These are phyloP conservation scores for Colletotrichum tropicale DNA, from an alignment of 2,329 filamentous ascomycete genomes.

Conservation along the genomic window DNA sequence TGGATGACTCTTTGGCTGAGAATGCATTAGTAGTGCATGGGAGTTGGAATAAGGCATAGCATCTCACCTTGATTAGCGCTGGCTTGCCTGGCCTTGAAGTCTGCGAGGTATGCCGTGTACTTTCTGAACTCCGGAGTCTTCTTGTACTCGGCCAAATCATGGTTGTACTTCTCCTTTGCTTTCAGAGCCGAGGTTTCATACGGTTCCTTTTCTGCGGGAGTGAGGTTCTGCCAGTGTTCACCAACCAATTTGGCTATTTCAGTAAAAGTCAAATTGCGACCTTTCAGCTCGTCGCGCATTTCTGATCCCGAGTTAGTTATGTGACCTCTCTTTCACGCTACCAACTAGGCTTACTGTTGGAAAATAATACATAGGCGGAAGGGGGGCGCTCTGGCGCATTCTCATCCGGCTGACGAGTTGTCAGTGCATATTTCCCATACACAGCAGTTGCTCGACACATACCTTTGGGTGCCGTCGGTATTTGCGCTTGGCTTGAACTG, in stretches of 20 bases:
- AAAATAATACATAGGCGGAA: constrained; percentile 85
- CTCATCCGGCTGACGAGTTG: constrained; percentile 65
- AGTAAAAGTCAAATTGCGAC: constrained; percentile 78
- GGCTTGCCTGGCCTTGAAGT: constrained; percentile 78
- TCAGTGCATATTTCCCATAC: not conserved
- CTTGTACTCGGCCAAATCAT: constrained; percentile 77
- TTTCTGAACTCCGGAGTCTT: constrained; percentile 73
- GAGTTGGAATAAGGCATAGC: not conserved
- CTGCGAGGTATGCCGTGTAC: constrained; percentile 74
- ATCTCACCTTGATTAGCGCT: constrained; percentile 58
- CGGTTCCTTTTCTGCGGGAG: constrained; percentile 69
- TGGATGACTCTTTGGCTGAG: constrained; percentile 52
- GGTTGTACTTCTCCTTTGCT: constrained; percentile 79
- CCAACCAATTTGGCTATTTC: constrained; percentile 85
- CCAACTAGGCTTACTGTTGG: constrained; percentile 68
- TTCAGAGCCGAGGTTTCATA: constrained; percentile 75
- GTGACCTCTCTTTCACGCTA: not conserved
- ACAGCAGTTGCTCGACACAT: constrained; percentile 21
- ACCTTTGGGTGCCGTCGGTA: constrained; percentile 82
- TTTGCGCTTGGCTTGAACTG: constrained; percentile 67
- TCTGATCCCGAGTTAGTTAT: constrained; percentile 47
- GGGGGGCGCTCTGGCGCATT: constrained; percentile 81
- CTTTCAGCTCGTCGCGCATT: constrained; percentile 79
- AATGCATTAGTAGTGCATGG: constrained; percentile 1
- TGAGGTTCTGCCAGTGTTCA: constrained; percentile 79